Base-by-base conservation (phyloP, 148 eudicot genomes). In the Fagopyrum tataricum region DNA sequence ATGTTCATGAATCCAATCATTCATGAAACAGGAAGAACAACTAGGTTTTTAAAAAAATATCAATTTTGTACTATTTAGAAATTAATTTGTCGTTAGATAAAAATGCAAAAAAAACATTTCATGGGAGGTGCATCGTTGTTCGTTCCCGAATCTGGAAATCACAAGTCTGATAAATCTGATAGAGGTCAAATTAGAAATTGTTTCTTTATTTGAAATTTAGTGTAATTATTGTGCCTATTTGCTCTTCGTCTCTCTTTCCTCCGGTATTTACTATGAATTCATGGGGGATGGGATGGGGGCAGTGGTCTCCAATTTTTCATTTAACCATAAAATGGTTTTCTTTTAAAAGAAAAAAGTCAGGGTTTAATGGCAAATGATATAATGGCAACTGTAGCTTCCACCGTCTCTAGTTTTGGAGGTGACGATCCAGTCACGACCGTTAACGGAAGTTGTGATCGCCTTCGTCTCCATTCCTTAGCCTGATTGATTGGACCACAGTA, bases 151-250 rank as follows among this genome's bases (percentile, higher is more conserved):
- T 71, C 70, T 78, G 80, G 72, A 76, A 78, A 77, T 75, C 76
- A 75, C 73, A 52, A 73, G 81, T 74, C 77, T 77, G 40, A 79
- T 42, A 2, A 51, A 77, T 76, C 74, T 76, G 80, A 82, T 53
- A 47, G 62, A 47, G 71, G 76, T 23, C 71, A 76, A 26, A 26
- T 31, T 61, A 61, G n/a, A 61, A 61, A 61, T 24, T 61, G 67
- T 61, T 13, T 26, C 67, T 61, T 61, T 61, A 61, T 61, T 61
- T 6, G 4, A 23, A 2, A 23, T 10, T 23, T 59, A 13, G 4
- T 8, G 59, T 56, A 21, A 56, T 21, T 20, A 61, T 21, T 61
- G 40, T 2, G 67, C 67, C 49, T 61, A 13, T 12, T 61, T 13
- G 17, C 11, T 61, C 42, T 61, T 13, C 40, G 12, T 44, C 47